Base-by-base conservation (phyloP, 2,329 filamentous ascomycete genomes). In the Aspergillus ustus region DNA sequence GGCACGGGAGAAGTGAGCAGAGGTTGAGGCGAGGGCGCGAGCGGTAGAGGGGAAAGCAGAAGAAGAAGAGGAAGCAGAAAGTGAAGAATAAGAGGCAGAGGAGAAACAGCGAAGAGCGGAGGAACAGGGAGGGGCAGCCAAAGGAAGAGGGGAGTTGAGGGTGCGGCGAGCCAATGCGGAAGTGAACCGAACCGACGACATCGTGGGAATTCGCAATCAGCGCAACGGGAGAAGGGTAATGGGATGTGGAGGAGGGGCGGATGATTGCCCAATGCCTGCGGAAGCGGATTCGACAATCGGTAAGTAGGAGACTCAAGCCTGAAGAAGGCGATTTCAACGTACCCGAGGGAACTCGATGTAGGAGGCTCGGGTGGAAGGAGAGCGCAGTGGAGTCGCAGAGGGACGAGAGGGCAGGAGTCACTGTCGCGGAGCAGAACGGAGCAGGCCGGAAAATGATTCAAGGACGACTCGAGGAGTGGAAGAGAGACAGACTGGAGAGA, bases 81-180 rank as follows among this genome's bases (percentile, higher is more conserved):
- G 64, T 63, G 66, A 64, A 52, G 64, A 64, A 59, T 65, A 62
- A 66, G 66, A 68, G 51, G 63, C 59, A 65, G 65, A 63, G 55
- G 63, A 67, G 55, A 63, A 63, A 25, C 51, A 66, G 67, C 64
- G 68, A 67, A 59, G 61, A 68, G 68, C 64, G 67, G 66, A 67
- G 55, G 66, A 57, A 63, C 56, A 66, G 63, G 68, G 68, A 71
- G 72, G 70, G 70, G 69, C 67, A 64, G 67, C 53, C 60, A 68
- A 63, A 69, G 48, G 59, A 40, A 61, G 59, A 57, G 72, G 70
- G 67, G 69, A 67, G 67, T 69, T 68, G 59, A 74, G 61, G 60
- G 71, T 69, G 59, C 72, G 72, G 64, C 73, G 73, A 71, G 74
- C 73, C 68, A 73, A 72, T 68, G 73, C 75, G 75, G 76, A 77